Evolutionary conservation across 108 stramenopile genomes (phyloP).

Genomic region (Nannochloropsis gaditana): DNA sequence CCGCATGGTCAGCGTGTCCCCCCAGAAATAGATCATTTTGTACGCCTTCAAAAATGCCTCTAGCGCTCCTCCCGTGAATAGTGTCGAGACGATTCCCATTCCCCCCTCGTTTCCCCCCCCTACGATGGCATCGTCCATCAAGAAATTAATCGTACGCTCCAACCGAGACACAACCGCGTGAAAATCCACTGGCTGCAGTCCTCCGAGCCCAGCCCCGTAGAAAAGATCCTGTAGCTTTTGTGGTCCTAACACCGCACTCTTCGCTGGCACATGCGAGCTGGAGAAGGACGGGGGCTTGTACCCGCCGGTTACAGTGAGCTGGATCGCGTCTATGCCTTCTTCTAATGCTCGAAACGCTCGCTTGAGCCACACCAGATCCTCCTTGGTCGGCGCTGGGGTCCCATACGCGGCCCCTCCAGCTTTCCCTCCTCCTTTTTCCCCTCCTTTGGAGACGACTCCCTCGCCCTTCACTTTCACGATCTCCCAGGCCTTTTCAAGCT

Average conservation of each 20-base stretch:
- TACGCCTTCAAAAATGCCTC: conserved; percentile 3
- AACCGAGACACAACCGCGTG: background rate
- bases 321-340: conserved; percentile 47
- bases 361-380: conserved; percentile 69
- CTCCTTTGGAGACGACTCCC: conserved; percentile 20
- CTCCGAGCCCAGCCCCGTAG: background rate
- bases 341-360: conserved; percentile 68
- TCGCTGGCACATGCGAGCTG: conserved; percentile 61
- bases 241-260: background rate
- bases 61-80: background rate
- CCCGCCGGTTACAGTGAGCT: conserved; percentile 20
- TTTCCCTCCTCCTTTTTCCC: background rate
- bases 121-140: background rate
- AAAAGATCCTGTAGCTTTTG: background rate
- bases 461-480: conserved; percentile 21
- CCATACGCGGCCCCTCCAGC: background rate
- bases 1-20: background rate
- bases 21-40: conserved; percentile 7
- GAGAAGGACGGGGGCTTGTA: conserved; percentile 64
- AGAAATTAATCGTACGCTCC: background rate
- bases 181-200: background rate
- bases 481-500: conserved; percentile 33
- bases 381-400: conserved; percentile 41
- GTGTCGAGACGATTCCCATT: background rate
- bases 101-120: background rate